These are phyloP conservation scores for Aphanomyces invadans DNA, from an alignment of 352 stramenopile genomes.

Conservation along the genomic window DNA sequence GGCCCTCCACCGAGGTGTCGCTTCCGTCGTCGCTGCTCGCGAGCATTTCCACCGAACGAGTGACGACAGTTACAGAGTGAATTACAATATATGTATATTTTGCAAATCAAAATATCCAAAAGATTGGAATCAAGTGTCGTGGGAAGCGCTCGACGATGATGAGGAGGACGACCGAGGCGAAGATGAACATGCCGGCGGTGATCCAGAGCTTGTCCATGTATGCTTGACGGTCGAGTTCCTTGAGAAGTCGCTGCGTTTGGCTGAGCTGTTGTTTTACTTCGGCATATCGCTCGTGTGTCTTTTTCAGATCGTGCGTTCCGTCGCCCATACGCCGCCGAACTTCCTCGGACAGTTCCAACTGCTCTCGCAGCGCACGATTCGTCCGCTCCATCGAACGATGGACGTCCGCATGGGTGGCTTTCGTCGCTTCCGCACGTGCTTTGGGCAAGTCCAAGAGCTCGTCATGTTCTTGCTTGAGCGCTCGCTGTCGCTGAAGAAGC, in stretches of 20 bases:
- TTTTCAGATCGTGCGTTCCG: slow-evolving; percentile 8
- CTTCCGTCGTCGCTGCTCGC: not conserved
- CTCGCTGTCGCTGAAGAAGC: not conserved
- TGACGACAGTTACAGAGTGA: slow-evolving; percentile 5
- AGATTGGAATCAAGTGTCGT: slow-evolving; percentile 1
- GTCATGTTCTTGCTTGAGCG: slow-evolving; percentile 3
- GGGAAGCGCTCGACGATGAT: slow-evolving; percentile 21
- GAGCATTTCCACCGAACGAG: too few species aligned
- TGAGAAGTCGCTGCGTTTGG: slow-evolving; percentile 8
- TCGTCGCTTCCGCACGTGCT: not conserved
- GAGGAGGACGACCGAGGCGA: not conserved
- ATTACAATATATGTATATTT: not conserved
- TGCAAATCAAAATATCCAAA: slow-evolving; percentile 7
- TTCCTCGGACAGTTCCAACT: slow-evolving; percentile 1
- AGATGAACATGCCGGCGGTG: slow-evolving; percentile 10
- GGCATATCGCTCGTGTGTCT: slow-evolving; percentile 19
- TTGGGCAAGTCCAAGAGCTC: not conserved
- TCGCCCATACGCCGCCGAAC: slow-evolving; percentile 14
- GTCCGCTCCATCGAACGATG: slow-evolving; percentile 18
- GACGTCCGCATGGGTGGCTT: slow-evolving; percentile 21
- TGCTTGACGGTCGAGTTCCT: slow-evolving; percentile 12
- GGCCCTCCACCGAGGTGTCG: slow-evolving; percentile 16
- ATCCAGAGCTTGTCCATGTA: slow-evolving; percentile 22
- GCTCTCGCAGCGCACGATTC: not conserved
- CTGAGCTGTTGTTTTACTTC: slow-evolving; percentile 9